Base-by-base conservation (phyloP, 208 protist genomes). In the Wallacemonas sp. region DNA sequence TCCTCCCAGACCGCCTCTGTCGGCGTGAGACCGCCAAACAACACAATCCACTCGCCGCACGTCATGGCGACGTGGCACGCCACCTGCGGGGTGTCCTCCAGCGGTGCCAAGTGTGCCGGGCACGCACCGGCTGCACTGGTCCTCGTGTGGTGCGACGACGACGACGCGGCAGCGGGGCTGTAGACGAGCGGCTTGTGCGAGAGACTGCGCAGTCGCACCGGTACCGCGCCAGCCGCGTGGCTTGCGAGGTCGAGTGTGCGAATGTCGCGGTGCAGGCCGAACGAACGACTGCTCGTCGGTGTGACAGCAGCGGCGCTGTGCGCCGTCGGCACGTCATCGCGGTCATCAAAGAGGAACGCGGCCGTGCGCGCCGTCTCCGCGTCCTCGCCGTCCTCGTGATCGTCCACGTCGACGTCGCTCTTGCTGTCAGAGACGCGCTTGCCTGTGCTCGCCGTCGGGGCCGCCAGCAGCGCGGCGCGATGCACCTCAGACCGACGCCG, bases 21-120 rank as follows among this genome's bases (percentile, higher is more conserved):
- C 12, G 62, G 59, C 20, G 48, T 25, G 18, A 86, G 50, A 10
- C 83, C 83, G 14, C 83, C 83, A 63, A 86, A 89, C 4, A 84
- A 22, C 31, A 73, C 70, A 32, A 89, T 82, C 1, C 79, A 66
- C 5, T 67, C 45, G 14, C 44, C 74, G 50, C 70, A 79, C 36
- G 57, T 28, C 33, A 81, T 75, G 16, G 83, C 83, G 48, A 77
- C 70, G 67, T 89, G 83, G 38, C 76, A 86, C 0, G 79, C 77
- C 8, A 89, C 11, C 18, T 71, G 77, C 41, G 79, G 83, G 5
- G 77, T 61, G 7, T 44, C 32, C 41, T 63, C 59, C 18, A 25
- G 28, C 46, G 44, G 48, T 11, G 32, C n/a, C 20, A 52, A 2
- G 26, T 32, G 61, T 12, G 25, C 3, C 11, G 29, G 48, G 20